phyloP scores from a whole-genome alignment of 2,329 filamentous ascomycete genomes.

The Bipolaris gigantea region DNA sequence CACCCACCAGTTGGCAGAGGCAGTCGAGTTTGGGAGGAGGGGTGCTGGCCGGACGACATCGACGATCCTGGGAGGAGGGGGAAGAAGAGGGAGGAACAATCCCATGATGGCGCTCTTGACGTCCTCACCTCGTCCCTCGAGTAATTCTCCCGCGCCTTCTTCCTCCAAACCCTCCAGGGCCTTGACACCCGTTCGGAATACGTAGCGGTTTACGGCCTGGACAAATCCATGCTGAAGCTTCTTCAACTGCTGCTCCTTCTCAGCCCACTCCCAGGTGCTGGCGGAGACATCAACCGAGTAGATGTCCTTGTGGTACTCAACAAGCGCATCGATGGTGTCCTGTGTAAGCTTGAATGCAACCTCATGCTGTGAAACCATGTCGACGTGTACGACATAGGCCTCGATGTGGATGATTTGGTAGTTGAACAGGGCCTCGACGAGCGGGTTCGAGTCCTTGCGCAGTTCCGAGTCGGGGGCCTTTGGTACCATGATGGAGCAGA shows the following conservation, averaged over 20 bases:
- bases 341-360: constrained; percentile 96
- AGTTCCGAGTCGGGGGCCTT: constrained; percentile 86
- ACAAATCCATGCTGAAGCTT: constrained; percentile 97
- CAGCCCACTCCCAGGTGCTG: constrained; percentile 90
- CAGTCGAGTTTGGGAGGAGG: constrained; percentile 79
- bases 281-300: constrained; percentile 89
- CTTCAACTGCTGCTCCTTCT: constrained; percentile 95
- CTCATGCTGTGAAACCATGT: constrained; percentile 97
- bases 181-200: constrained; percentile 84
- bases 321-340: constrained; percentile 88
- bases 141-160: constrained; percentile 89
- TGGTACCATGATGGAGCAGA: constrained; percentile 89
- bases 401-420: constrained; percentile 92
- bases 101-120: constrained; percentile 85
- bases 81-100: constrained; percentile 81
- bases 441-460: constrained; percentile 75
- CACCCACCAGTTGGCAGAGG: constrained; percentile 77
- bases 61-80: constrained; percentile 85
- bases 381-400: constrained; percentile 97
- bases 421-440: constrained; percentile 87
- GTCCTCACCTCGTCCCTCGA: constrained; percentile 88
- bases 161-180: constrained; percentile 96
- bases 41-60: constrained; percentile 86
- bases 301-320: constrained; percentile 95
- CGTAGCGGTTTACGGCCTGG: constrained; percentile 95